These are phyloP conservation scores for Lichtheimia ornata DNA, from an alignment of 371 early-diverging fungal genomes.

Conservation along the genomic window DNA sequence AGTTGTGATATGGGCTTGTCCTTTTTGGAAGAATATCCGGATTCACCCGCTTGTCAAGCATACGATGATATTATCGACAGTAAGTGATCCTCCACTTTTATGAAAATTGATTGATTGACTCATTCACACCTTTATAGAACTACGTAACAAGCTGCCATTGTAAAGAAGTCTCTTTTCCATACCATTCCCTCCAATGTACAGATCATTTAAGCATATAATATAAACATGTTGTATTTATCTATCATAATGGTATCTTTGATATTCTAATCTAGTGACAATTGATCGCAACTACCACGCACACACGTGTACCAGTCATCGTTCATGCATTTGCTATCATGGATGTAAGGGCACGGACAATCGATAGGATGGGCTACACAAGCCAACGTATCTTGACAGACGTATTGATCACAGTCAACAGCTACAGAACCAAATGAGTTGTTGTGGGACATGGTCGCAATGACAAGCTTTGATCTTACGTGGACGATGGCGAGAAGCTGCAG, in stretches of 20 bases:
- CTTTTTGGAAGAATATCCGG: slow-evolving; percentile 85
- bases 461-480: neutral
- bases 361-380: neutral
- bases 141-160: neutral
- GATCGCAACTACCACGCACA: slow-evolving; percentile 2
- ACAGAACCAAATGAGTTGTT: neutral
- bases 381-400: slow-evolving; percentile 3
- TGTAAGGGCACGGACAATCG: slow-evolving; percentile 2
- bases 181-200: slow-evolving; percentile 2
- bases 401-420: neutral
- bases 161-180: neutral
- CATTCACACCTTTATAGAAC: neutral
- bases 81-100: slow-evolving; percentile 24
- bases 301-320: slow-evolving; percentile 8
- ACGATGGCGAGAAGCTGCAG: neutral
- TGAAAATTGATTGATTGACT: neutral
- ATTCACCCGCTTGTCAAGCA: slow-evolving; percentile 83
- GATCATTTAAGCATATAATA: too few species aligned
- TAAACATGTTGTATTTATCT: neutral
- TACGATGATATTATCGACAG: slow-evolving; percentile 71
- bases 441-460: slow-evolving; percentile 1
- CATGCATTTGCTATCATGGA: slow-evolving; percentile 6
- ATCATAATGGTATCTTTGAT: neutral
- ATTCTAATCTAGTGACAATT: neutral
- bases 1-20: slow-evolving; percentile 86